phyloP scores from a whole-genome alignment of 768 basidiomycete genomes.

The Floccularia luteovirens region DNA sequence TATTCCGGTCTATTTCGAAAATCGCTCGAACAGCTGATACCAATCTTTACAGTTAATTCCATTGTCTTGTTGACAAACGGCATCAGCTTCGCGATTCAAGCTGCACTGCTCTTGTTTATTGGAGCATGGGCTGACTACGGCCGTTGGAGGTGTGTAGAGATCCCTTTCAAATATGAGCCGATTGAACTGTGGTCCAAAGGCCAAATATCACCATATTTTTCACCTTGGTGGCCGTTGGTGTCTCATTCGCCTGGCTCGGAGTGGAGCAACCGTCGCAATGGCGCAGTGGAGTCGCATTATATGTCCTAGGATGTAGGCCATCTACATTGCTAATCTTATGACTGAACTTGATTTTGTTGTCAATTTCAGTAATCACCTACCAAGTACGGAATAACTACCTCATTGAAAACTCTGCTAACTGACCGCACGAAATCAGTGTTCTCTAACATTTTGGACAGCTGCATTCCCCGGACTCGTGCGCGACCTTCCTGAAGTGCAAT shows the following conservation, averaged over 20 bases:
- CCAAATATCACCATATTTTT: slow-evolving; percentile 77
- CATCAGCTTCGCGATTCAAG: slow-evolving; percentile 73
- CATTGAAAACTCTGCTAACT: not conserved
- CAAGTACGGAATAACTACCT: slow-evolving; percentile 37
- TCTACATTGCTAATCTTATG: not conserved
- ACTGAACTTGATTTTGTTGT: slow-evolving; percentile 5
- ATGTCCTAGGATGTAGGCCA: slow-evolving; percentile 54
- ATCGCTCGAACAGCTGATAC: not conserved
- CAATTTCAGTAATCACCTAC: slow-evolving; percentile 55
- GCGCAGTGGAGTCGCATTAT: slow-evolving; percentile 53
- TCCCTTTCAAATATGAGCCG: not conserved
- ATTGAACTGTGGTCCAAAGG: slow-evolving; percentile 20
- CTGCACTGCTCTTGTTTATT: slow-evolving; percentile 52
- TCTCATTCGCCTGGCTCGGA: slow-evolving; percentile 75
- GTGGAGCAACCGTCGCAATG: slow-evolving; percentile 60
- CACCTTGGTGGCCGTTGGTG: slow-evolving; percentile 54
- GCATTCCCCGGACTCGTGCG: slow-evolving; percentile 73
- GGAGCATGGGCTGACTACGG: slow-evolving; percentile 84
- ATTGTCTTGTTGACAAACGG: slow-evolving; percentile 77
- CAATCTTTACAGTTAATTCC: slow-evolving; percentile 48
- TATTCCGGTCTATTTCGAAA: slow-evolving; percentile 5
- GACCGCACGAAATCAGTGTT: slow-evolving; percentile 28
- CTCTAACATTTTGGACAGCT: slow-evolving; percentile 74
- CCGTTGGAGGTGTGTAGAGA: slow-evolving; percentile 49
- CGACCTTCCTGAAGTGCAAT: slow-evolving; percentile 61